These are phyloP conservation scores for Drosera capensis DNA, from an alignment of 148 eudicot species.

Conservation along the genomic window DNA sequence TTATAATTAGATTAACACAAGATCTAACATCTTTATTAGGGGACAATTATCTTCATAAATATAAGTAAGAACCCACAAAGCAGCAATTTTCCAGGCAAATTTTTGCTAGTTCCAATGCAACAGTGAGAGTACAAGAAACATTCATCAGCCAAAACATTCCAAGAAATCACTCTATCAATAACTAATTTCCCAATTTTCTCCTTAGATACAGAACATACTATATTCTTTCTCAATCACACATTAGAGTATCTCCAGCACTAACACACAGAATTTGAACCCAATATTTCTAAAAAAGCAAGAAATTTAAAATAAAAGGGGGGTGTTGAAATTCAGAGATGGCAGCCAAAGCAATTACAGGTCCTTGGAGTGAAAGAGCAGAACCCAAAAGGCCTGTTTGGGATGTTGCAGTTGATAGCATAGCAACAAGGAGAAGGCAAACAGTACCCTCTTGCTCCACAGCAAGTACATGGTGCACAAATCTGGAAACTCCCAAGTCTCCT, in stretches of 20 bases:
- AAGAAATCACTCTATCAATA: neutral
- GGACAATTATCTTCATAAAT: neutral
- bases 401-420: conserved; percentile 93
- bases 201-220: too few species aligned
- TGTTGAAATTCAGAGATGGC: conserved; percentile 36
- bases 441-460: conserved; percentile 51
- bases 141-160: neutral
- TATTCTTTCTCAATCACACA: too few species aligned
- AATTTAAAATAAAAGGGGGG: neutral
- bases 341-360: conserved; percentile 85
- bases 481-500: conserved; percentile 65
- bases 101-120: conserved; percentile 27
- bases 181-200: neutral
- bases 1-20: conserved; percentile 1
- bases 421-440: conserved; percentile 91
- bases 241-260: too few species aligned
- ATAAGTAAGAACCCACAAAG: neutral
- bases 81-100: conserved; percentile 29
- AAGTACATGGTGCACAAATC: conserved; percentile 81
- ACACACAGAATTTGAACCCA: neutral
- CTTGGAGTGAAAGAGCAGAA: conserved; percentile 82
- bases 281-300: neutral
- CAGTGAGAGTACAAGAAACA: too few species aligned
- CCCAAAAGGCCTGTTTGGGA: conserved; percentile 92
- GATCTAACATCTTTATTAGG: neutral